Percentiles rank a stretch among this genome's conserved stretches.
Conservation (phyloP, 2,329 filamentous ascomycete genomes). For the Colletotrichum trifolii region DNA sequence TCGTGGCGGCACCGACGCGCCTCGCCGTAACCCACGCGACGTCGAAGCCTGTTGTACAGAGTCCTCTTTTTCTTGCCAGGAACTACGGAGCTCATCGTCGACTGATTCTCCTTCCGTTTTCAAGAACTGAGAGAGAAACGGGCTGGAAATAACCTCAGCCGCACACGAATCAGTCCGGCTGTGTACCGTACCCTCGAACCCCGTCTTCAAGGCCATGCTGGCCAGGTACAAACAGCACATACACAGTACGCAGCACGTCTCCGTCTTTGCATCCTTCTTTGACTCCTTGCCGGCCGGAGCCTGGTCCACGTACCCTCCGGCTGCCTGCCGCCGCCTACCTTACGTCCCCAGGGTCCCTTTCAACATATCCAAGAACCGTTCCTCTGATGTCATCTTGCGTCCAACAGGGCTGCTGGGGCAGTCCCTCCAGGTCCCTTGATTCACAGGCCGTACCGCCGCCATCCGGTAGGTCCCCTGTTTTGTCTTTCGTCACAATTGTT, state of each 20-base stretch:
- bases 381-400: slow-evolving; percentile 34
- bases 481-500: not conserved
- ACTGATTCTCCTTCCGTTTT: not conserved
- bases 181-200: not conserved
- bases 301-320: not conserved
- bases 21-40: slow-evolving; percentile 17
- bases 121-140: not conserved
- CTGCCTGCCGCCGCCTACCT: too few relatives aligned
- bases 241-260: not conserved
- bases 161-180: slow-evolving; percentile 2
- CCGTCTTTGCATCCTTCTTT: too few relatives aligned
- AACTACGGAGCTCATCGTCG: too few relatives aligned
- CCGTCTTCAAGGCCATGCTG: too few relatives aligned
- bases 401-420: slow-evolving; percentile 22
- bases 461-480: not conserved
- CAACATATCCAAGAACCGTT: slow-evolving; percentile 4
- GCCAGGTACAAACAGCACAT: not conserved
- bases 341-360: not conserved
- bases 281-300: not conserved
- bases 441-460: not conserved
- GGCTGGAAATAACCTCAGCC: not conserved
- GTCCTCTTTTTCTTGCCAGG: too few relatives aligned
- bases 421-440: slow-evolving; percentile 28
- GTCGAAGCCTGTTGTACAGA: too few relatives aligned
- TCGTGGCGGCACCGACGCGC: slow-evolving; percentile 7